These are phyloP conservation scores for Cyberlindnera euphorbiiphila DNA, from an alignment of 805 yeast species.

Conservation along the genomic window DNA sequence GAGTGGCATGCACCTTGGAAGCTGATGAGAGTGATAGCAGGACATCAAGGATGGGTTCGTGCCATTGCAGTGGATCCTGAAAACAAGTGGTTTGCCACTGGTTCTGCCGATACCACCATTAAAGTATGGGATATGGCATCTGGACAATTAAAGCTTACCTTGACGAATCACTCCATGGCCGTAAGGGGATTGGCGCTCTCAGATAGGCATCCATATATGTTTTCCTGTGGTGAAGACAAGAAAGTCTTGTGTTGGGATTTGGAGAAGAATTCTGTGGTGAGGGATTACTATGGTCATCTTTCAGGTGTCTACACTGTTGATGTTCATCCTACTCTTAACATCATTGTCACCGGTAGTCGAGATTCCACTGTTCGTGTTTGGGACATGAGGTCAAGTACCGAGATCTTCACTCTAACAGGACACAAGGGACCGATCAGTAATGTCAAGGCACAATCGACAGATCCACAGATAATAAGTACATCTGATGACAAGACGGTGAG, in stretches of 20 bases:
- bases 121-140: constrained; percentile 88
- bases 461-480: constrained; percentile 82
- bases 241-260: constrained; percentile 94
- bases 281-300: constrained; percentile 92
- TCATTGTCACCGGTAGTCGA: constrained; percentile 82
- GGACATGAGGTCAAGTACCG: constrained; percentile 82
- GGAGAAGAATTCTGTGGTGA: constrained; percentile 72
- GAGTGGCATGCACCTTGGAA: constrained; percentile 66
- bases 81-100: constrained; percentile 89
- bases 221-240: constrained; percentile 91
- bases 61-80: constrained; percentile 80
- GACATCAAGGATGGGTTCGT: constrained; percentile 93
- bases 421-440: constrained; percentile 74
- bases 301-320: constrained; percentile 84
- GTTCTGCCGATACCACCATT: constrained; percentile 83
- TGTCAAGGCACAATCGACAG: constrained; percentile 62
- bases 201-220: constrained; percentile 77
- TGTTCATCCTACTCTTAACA: constrained; percentile 82
- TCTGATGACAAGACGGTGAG: constrained; percentile 83
- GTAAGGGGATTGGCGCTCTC: constrained; percentile 77
- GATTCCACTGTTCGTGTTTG: constrained; percentile 85
- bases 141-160: constrained; percentile 63
- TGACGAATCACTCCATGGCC: constrained; percentile 90
- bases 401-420: constrained; percentile 76
- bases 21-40: constrained; percentile 68